Conservation (phyloP, 2,329 filamentous ascomycete genomes). For the Mariannaea sp. region DNA sequence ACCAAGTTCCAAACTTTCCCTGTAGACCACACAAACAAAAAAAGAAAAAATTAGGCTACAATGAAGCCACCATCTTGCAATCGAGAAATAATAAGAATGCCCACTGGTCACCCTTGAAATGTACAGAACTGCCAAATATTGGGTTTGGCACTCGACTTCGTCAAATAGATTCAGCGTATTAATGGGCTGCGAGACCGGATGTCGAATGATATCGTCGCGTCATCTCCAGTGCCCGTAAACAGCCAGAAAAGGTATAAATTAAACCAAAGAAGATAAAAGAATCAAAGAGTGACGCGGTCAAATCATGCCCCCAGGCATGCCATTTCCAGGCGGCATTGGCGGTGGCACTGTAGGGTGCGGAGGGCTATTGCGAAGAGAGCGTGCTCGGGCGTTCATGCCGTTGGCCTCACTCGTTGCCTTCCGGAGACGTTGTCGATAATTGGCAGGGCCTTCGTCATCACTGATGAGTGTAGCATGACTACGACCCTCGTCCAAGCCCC, state of each 20-base stretch:
- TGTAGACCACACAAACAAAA: too few species aligned
- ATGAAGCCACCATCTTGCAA: slow-evolving; percentile 19
- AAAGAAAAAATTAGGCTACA: slow-evolving; percentile 17
- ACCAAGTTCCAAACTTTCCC: slow-evolving; percentile 28
- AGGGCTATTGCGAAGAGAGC: slow-evolving; percentile 36
- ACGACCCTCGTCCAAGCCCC: slow-evolving; percentile 33
- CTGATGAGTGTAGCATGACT: slow-evolving; percentile 34
- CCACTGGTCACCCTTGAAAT: slow-evolving; percentile 24
- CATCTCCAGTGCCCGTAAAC: slow-evolving; percentile 24
- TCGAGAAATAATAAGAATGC: slow-evolving; percentile 22
- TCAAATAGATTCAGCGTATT: slow-evolving; percentile 16
- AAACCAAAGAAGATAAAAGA: slow-evolving; percentile 18
- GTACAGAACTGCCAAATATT: slow-evolving; percentile 17
- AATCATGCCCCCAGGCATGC: slow-evolving; percentile 53
- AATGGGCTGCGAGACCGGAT: slow-evolving; percentile 21
- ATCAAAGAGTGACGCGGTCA: slow-evolving; percentile 33
- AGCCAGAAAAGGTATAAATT: slow-evolving; percentile 24
- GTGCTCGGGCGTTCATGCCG: slow-evolving; percentile 39
- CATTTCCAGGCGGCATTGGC: slow-evolving; percentile 37
- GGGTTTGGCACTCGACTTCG: background rate
- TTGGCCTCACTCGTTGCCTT: slow-evolving; percentile 50
- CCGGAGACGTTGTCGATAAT: slow-evolving; percentile 48
- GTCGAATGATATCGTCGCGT: slow-evolving; percentile 33
- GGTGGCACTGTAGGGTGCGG: slow-evolving; percentile 34
- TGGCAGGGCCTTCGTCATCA: slow-evolving; percentile 44